Percentiles rank a stretch among this genome's conserved stretches.
Conservation (phyloP, 2,329 filamentous ascomycete genomes). For the Nigrograna mackinnonii region DNA sequence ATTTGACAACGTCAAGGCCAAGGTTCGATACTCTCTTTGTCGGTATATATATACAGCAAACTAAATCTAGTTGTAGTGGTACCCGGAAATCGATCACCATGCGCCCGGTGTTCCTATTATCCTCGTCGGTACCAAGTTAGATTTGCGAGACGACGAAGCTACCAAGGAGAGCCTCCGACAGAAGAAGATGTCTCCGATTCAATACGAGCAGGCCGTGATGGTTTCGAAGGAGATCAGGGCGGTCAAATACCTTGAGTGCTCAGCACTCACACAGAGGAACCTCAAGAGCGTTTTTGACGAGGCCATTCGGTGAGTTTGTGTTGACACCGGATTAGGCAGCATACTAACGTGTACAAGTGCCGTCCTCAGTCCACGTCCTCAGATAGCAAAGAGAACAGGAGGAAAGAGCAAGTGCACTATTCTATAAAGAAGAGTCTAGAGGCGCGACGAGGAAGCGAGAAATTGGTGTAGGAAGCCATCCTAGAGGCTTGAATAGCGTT, state of each 20-base stretch:
- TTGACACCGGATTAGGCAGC: conserved; percentile 18
- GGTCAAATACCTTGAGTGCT: conserved; percentile 98
- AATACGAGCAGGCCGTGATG: conserved; percentile 86
- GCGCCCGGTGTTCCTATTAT: conserved; percentile 95
- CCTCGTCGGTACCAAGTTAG: conserved; percentile 94
- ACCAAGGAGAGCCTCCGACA: conserved; percentile 81
- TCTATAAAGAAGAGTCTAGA: conserved; percentile 15
- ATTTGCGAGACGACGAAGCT: conserved; percentile 84
- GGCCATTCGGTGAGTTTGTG: conserved; percentile 79
- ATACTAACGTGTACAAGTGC: conserved; percentile 26
- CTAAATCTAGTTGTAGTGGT: conserved; percentile 68
- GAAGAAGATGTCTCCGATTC: conserved; percentile 96
- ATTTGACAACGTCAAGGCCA: conserved; percentile 98
- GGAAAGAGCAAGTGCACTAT: conserved; percentile 29
- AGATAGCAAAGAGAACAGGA: conserved; percentile 16
- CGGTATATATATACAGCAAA: not conserved
- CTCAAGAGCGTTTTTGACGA: conserved; percentile 99
- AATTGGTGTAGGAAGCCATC: conserved; percentile 22
- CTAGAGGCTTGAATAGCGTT: conserved; percentile 21
- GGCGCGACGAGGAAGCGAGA: conserved; percentile 7
- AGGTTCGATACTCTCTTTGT: conserved; percentile 62
- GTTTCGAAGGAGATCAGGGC: conserved; percentile 94
- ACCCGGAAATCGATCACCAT: conserved; percentile 95
- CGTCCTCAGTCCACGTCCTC: conserved; percentile 44
- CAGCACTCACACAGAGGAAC: conserved; percentile 93